A percentile compares a stretch with the other conserved stretches of the same genome.
Evolutionary conservation across 1,139 yeast genomes (phyloP).

Genomic region (Suhomyces coccinellae): DNA sequence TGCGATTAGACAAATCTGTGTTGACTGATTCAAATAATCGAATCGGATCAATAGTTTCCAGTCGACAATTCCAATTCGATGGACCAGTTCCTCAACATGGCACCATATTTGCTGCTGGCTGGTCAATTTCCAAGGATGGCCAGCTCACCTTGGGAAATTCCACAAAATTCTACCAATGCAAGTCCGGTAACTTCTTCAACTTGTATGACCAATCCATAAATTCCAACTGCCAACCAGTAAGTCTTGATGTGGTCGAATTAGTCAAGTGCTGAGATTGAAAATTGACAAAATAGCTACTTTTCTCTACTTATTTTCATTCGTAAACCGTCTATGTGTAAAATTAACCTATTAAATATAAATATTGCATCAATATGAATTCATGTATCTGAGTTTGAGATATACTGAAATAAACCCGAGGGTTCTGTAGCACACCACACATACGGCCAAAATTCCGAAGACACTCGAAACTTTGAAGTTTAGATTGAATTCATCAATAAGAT

Average conservation of each 20-base stretch:
- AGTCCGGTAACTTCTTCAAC: conserved; percentile 45
- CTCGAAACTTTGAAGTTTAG: conserved; percentile 22
- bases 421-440: conserved; percentile 39
- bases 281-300: neutral
- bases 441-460: conserved; percentile 36
- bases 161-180: conserved; percentile 42
- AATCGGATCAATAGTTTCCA: conserved; percentile 45
- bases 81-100: conserved; percentile 48
- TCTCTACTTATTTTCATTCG: neutral
- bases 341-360: neutral
- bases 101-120: conserved; percentile 43
- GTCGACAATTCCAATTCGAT: conserved; percentile 48
- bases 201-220: conserved; percentile 37
- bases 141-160: conserved; percentile 38
- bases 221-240: conserved; percentile 37
- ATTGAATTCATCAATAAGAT: conserved; percentile 47
- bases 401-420: conserved; percentile 28
- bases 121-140: conserved; percentile 42
- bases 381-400: conserved; percentile 29
- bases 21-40: conserved; percentile 37
- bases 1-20: conserved; percentile 35
- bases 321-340: neutral
- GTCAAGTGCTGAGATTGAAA: conserved; percentile 25
- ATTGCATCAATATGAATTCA: conserved; percentile 3
- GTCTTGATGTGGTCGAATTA: conserved; percentile 38